Evolutionary conservation across 306 rosid genomes (phyloP).

Genomic region (Casuarina cunninghamiana): DNA sequence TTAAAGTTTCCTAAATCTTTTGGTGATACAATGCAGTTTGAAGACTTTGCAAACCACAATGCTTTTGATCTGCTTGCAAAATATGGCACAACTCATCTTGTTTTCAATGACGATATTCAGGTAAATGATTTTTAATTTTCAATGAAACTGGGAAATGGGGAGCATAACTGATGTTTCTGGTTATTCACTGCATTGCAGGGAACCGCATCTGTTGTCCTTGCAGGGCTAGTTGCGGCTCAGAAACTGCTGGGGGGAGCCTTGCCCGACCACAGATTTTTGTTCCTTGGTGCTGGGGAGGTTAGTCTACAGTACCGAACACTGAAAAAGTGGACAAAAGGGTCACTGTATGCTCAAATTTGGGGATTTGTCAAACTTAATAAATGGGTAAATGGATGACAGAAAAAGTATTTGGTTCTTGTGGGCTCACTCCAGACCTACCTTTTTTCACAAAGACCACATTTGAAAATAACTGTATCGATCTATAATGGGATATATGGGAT

Average conservation of each 20-base stretch:
- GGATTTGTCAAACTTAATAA: background rate
- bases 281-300: constrained; percentile 99
- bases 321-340: background rate
- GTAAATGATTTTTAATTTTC: constrained; percentile 34
- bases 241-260: constrained; percentile 72
- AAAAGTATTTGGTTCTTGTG: background rate
- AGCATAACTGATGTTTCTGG: background rate
- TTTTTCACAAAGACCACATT: background rate
- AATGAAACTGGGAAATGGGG: constrained; percentile 3
- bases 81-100: constrained; percentile 89
- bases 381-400: background rate
- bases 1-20: constrained; percentile 28
- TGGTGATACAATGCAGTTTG: constrained; percentile 60
- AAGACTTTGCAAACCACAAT: constrained; percentile 99
- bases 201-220: constrained; percentile 97
- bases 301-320: constrained; percentile 6
- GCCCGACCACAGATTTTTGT: constrained; percentile 74
- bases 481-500: background rate
- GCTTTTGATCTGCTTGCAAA: constrained; percentile 89
- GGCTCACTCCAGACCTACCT: background rate
- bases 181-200: constrained; percentile 56
- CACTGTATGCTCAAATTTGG: background rate
- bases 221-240: constrained; percentile 78
- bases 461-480: no score
- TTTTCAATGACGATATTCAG: constrained; percentile 95